Percentiles rank a stretch among this genome's conserved stretches.
These are phyloP conservation scores for Helicocarpus griseus DNA, from an alignment of 2,329 filamentous ascomycete genomes.

Conservation along the genomic window DNA sequence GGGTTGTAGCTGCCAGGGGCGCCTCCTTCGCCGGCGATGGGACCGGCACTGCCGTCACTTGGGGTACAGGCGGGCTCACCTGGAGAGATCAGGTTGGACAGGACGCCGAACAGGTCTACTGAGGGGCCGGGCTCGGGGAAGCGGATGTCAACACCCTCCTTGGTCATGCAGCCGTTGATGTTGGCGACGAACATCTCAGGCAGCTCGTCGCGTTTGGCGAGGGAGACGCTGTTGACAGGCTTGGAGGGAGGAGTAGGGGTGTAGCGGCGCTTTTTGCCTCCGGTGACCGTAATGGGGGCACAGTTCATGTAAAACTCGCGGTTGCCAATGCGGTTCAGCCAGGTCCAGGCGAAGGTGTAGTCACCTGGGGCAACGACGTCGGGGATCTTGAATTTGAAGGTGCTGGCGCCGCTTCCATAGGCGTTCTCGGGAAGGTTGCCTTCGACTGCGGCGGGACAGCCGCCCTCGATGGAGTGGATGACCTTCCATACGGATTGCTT, in stretches of 20 bases:
- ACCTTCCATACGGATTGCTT: slow-evolving; percentile 69
- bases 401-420: slow-evolving; percentile 38
- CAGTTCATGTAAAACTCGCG: slow-evolving; percentile 99
- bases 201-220: slow-evolving; percentile 50
- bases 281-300: slow-evolving; percentile 58
- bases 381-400: slow-evolving; percentile 64
- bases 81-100: slow-evolving; percentile 25
- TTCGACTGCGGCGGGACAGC: slow-evolving; percentile 57
- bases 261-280: slow-evolving; percentile 32
- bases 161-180: slow-evolving; percentile 50
- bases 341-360: slow-evolving; percentile 81
- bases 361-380: slow-evolving; percentile 61
- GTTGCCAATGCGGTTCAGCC: slow-evolving; percentile 89
- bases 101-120: slow-evolving; percentile 41
- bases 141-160: slow-evolving; percentile 46
- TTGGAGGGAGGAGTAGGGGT: slow-evolving; percentile 17
- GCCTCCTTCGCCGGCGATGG: slow-evolving; percentile 24
- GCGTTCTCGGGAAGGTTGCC: slow-evolving; percentile 51
- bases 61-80: slow-evolving; percentile 21
- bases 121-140: slow-evolving; percentile 59
- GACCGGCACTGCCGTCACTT: slow-evolving; percentile 20
- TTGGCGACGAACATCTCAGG: slow-evolving; percentile 72
- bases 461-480: slow-evolving; percentile 77
- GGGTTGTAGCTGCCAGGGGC: slow-evolving; percentile 17
- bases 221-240: slow-evolving; percentile 14